Evolutionary conservation across 805 yeast species (phyloP).

Genomic region (Lachancea thermotolerans): DNA sequence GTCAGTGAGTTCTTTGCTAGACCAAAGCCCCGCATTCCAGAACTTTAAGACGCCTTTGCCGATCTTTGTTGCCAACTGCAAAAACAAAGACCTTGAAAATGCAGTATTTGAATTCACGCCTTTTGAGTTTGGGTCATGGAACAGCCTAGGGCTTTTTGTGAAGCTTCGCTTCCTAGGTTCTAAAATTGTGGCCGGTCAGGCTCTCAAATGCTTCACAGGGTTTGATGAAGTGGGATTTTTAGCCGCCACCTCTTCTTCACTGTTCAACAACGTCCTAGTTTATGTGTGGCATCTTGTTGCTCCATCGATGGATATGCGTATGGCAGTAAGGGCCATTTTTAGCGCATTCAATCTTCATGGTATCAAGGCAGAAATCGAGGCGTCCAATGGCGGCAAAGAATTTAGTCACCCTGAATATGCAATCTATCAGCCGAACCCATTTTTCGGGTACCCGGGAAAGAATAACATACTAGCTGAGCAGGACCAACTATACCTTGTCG

Average conservation of each 20-base stretch:
- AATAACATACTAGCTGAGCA: slow-evolving; percentile 23
- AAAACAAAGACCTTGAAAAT: slow-evolving; percentile 33
- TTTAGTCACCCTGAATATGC: slow-evolving; percentile 46
- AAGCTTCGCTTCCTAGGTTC: slow-evolving; percentile 51
- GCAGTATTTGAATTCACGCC: slow-evolving; percentile 53
- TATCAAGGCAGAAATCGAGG: no score
- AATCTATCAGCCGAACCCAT: slow-evolving; percentile 56
- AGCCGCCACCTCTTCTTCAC: slow-evolving; percentile 57
- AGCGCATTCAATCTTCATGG: slow-evolving; percentile 15
- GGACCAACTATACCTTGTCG: slow-evolving; percentile 45
- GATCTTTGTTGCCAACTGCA: slow-evolving; percentile 38
- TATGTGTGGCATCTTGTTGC: slow-evolving; percentile 39
- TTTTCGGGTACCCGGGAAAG: slow-evolving; percentile 31
- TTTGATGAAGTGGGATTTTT: slow-evolving; percentile 56
- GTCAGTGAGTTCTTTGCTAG: slow-evolving; percentile 30
- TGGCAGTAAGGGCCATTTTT: slow-evolving; percentile 31
- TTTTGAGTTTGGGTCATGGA: slow-evolving; percentile 67
- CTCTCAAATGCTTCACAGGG: slow-evolving; percentile 41
- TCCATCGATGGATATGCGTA: slow-evolving; percentile 30
- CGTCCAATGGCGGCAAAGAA: neutral
- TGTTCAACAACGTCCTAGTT: slow-evolving; percentile 49
- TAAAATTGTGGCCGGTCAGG: slow-evolving; percentile 37
- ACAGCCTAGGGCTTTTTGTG: slow-evolving; percentile 41
- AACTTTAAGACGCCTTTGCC: slow-evolving; percentile 41
- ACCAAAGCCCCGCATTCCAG: slow-evolving; percentile 29